These are phyloP conservation scores for Tubosaeta brunneosetosa DNA, from an alignment of 768 basidiomycete species.

Conservation along the genomic window DNA sequence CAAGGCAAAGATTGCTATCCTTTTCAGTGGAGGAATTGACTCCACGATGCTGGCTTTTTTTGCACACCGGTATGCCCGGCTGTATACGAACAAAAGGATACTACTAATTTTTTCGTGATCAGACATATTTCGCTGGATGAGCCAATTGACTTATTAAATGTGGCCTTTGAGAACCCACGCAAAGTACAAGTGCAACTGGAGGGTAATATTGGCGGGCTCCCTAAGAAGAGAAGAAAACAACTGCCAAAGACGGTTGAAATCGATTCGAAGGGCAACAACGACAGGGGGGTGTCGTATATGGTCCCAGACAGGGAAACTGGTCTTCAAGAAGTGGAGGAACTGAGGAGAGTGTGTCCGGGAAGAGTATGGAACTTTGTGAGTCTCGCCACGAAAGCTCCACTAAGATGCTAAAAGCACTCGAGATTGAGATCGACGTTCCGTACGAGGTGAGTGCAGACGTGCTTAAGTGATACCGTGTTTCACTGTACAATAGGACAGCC, in stretches of 20 bases:
- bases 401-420: constrained; percentile 1
- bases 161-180: constrained; percentile 94
- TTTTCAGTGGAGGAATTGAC: constrained; percentile 97
- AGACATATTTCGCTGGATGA: constrained; percentile 74
- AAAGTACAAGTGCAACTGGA: constrained; percentile 50
- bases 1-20: constrained; percentile 65
- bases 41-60: constrained; percentile 80
- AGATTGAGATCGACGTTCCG: constrained; percentile 85
- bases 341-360: constrained; percentile 69
- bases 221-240: constrained; percentile 41
- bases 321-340: constrained; percentile 69
- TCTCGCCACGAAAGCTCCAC: constrained; percentile 1
- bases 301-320: constrained; percentile 91
- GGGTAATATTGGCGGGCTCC: constrained; percentile 42
- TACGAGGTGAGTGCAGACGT: constrained; percentile 50
- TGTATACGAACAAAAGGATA: background rate
- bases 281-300: constrained; percentile 42
- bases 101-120: background rate
- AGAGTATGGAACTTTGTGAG: constrained; percentile 86
- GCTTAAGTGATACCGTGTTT: background rate
- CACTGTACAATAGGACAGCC: constrained; percentile 54
- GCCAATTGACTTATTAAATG: constrained; percentile 88
- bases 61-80: constrained; percentile 56
- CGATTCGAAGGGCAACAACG: background rate
- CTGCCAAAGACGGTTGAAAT: constrained; percentile 8